Conservation (phyloP, 257 asterid genomes). For the Mentha longifolia region DNA sequence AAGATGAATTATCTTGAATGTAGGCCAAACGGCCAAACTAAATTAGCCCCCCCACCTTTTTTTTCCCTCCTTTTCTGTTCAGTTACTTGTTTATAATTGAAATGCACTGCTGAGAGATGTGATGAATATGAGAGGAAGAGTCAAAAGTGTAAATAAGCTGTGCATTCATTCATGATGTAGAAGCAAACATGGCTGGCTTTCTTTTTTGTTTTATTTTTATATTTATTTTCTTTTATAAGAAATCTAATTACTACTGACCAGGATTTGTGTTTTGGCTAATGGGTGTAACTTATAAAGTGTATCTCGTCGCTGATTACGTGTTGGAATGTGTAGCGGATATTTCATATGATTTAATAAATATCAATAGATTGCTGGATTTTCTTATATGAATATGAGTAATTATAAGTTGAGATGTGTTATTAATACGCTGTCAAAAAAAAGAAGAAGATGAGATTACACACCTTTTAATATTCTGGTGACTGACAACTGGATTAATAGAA, state of each 20-base stretch:
- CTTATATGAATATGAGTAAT: not conserved
- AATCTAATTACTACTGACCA: not conserved
- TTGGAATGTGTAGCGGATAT: not conserved
- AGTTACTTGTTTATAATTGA: not conserved
- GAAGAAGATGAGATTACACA: conserved; percentile 2
- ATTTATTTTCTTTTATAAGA: not conserved
- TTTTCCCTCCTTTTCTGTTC: not conserved
- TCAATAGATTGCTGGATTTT: not conserved
- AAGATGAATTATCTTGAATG: not conserved
- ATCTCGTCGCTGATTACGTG: not conserved
- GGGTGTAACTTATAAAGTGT: not conserved
- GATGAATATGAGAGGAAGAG: conserved; percentile 6
- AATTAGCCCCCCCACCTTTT: not conserved
- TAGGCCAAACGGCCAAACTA: conserved; percentile 1
- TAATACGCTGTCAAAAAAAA: conserved; percentile 2
- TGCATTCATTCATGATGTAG: conserved; percentile 24
- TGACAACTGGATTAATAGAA: conserved; percentile 16
- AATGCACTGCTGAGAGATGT: not conserved
- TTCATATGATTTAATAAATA: conserved; percentile 3
- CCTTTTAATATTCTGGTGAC: conserved; percentile 8
- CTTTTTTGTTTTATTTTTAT: too few species aligned
- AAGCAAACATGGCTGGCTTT: conserved; percentile 11
- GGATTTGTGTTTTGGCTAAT: not conserved
- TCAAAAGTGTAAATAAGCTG: not conserved
- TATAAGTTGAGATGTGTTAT: conserved; percentile 15